A percentile compares a stretch with the other conserved stretches of the same genome.
Conservation (phyloP, 768 basidiomycete species). For the Chalciporus chontae region DNA sequence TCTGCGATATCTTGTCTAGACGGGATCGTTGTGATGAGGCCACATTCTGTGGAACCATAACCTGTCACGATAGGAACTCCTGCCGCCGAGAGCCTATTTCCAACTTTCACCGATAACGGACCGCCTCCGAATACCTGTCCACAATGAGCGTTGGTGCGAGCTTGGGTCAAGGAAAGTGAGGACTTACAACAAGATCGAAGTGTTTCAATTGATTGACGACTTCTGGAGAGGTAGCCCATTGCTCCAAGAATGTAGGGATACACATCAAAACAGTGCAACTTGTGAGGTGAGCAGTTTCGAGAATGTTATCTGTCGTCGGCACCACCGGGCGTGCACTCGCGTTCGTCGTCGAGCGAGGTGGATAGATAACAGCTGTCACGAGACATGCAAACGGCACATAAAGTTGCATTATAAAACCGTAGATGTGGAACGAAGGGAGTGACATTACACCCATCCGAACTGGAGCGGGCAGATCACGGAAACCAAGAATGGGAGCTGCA, state of each 20-base stretch:
- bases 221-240: constrained; percentile 12
- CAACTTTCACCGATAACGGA: constrained; percentile 9
- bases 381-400: constrained; percentile 28
- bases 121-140: constrained; percentile 12
- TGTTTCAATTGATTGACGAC: constrained; percentile 17
- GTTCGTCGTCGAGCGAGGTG: constrained; percentile 22
- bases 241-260: constrained; percentile 21
- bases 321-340: constrained; percentile 11
- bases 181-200: constrained; percentile 15
- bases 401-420: constrained; percentile 32
- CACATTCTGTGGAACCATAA: constrained; percentile 24
- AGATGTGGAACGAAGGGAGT: constrained; percentile 39
- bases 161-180: background rate
- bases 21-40: background rate
- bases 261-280: constrained; percentile 8
- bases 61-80: constrained; percentile 12
- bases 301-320: constrained; percentile 20
- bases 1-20: constrained; percentile 5
- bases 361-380: constrained; percentile 28
- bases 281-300: constrained; percentile 12
- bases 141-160: too few species aligned
- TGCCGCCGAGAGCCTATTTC: constrained; percentile 8
- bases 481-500: background rate
- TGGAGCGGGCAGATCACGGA: background rate
- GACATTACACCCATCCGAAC: constrained; percentile 26